Base-by-base conservation (phyloP, 495 filamentous ascomycete species). In the Chlorociboria aeruginascens region DNA sequence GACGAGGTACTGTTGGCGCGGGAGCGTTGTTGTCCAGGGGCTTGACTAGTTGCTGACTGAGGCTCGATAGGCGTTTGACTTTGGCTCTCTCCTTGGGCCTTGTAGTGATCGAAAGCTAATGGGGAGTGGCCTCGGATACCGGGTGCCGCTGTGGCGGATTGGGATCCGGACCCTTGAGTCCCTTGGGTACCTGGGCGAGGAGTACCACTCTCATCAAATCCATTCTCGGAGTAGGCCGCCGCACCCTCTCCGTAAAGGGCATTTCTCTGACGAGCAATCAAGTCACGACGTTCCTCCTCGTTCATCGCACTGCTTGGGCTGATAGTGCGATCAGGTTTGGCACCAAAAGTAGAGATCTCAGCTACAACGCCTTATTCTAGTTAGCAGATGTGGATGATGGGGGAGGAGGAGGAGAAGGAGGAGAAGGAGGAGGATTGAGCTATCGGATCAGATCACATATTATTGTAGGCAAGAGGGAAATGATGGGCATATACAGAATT, bases 261-360 rank as follows among this genome's bases (percentile, higher is more conserved):
- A 53, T 82, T 84, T 63, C 92, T 88, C 66, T 98, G 92, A 60
- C 89, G 89, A 55, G 89, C 84, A 58, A 98, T 90, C 57, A 98
- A 78, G 49, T 96, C 89, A 50, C 92, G 90, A 59, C 92, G 88
- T 50, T 94, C 89, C 43, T 97, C 92, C 69, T 97, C 92, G 63
- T 81, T 89, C 84, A 94, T 82, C 44, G 78, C 76, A 35, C 56
- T 59, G 59, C 85, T 82, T 2, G 90, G 90, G 71, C 90, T 97
- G 71, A 88, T 73, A 54, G 89, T 82, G 56, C 90, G 88, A 59
- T 96, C 92, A 62, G 85, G 78, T 70, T 94, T 93, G 64, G 69
- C 69, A 67, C 65, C 72, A 58, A 73, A 80, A 62, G 77, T 76
- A 63, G 83, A 80, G 62, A 92, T 74, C 58, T 93, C 89, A 77